Base-by-base conservation (phyloP, 345 rosid genomes). In the Cardiospermum halicacabum region DNA sequence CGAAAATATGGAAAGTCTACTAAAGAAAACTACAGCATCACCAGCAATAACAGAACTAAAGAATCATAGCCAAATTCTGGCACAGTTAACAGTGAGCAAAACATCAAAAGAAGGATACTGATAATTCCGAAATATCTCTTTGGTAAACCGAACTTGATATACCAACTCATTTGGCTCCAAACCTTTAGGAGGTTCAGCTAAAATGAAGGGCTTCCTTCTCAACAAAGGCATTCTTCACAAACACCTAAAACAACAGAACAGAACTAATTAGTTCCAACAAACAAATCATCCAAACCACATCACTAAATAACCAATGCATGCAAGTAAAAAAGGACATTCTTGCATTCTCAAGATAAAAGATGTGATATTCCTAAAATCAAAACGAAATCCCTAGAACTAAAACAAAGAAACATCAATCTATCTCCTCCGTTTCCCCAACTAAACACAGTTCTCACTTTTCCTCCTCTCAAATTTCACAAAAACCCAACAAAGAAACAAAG, bases 91-190 rank as follows among this genome's bases (percentile, higher is more conserved):
- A 49, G 59, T 19, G 28, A 56, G 16, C 21, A 67, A 21, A 61
- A 53, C 4, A 37, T 39, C 37, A 53, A 19, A 73, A 66, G 34
- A 68, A 87, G 99, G 95, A 91, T 91, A 91, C 96, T 62, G 83
- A 70, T 94, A 94, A 72, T 84, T 83, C 25, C 75, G 79, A 66
- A 91, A 91, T 31, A 94, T 83, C 82, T 94, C 99, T 74, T 91
- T 91, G 5, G 99, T 94, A 71, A 91, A 87, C 11, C 95, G 95
- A 74, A 94, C 80, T 89, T 87, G 99, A 80, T 82, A 91, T 56
- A 94, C 89, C 55, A 73, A 85, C 43, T 87, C 92, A 3, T 75
- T 47, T 60, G 96, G 85, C 45, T 87, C 86, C 86, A 91, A 87
- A 76, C 84, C 74, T 31, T 74, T 67, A n/a, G 90, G 91, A 16